Conservation (phyloP, 768 basidiomycete genomes). For the Termitomyces sp. region DNA sequence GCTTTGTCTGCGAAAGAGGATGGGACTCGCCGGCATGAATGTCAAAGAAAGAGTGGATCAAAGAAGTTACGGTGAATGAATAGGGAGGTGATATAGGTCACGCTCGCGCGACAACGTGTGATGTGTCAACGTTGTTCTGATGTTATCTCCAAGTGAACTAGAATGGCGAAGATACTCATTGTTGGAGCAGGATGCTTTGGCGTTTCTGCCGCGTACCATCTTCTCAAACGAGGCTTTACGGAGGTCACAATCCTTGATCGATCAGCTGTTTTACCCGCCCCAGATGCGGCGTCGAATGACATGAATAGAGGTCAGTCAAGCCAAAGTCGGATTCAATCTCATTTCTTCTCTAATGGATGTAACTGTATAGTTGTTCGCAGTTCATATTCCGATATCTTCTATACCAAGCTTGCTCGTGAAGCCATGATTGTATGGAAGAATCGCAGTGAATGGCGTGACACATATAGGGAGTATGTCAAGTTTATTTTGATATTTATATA, state of each 20-base stretch:
- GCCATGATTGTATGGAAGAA: conserved; percentile 75
- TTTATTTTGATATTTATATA: conserved; percentile 11
- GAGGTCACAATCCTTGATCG: conserved; percentile 75
- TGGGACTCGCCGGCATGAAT: no score
- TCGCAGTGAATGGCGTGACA: conserved; percentile 56
- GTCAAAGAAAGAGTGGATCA: no score
- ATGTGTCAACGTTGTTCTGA: no score
- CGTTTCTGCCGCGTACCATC: conserved; percentile 77
- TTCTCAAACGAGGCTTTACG: conserved; percentile 62
- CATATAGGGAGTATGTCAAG: conserved; percentile 73
- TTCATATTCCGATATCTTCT: conserved; percentile 65
- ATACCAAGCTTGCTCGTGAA: conserved; percentile 65
- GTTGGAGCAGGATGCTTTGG: conserved; percentile 86
- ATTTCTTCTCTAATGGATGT: background rate
- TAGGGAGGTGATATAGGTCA: no score
- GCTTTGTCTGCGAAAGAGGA: no score
- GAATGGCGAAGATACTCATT: conserved; percentile 45
- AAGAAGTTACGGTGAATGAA: no score
- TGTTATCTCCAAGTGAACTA: background rate
- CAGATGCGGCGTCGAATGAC: conserved; percentile 70
- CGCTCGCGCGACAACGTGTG: no score
- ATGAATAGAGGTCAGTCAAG: conserved; percentile 37
- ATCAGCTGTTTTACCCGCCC: conserved; percentile 62
- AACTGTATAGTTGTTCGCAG: conserved; percentile 58
- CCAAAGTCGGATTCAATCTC: background rate